Base-by-base conservation (phyloP, 1,284 basidiomycete species). In the Phellopilus nigrolimitatus region DNA sequence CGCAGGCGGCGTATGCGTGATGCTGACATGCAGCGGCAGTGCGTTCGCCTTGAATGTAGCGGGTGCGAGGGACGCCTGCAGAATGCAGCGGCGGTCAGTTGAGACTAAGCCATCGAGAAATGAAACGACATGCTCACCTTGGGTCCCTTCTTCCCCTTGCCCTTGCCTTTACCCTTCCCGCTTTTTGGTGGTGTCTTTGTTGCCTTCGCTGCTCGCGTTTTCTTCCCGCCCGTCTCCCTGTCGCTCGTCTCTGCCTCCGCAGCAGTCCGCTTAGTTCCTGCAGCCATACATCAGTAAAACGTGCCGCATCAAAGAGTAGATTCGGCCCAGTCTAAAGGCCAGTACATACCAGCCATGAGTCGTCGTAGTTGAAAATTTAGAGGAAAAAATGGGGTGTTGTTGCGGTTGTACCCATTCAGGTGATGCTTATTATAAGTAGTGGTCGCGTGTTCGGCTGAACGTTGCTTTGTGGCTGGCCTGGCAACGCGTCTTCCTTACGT, bases 1-100 rank as follows among this genome's bases (percentile, higher is more conserved):
- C 28, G 67, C 64, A 17, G 82, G 82, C 6, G 79, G 76, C 0
- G 82, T 86, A 61, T 84, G 79, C 6, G 84, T 86, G 46, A 90
- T 59, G 59, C 76, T 79, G 49, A 85, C 70, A 58, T 88, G 79
- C 4, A 90, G 65, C 1, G 86, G 84, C 17, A 79, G 65, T 4
- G 87, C 87, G 51, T 75, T 77, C 25, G 74, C 66, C 59, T 78
- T 82, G 71, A 90, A 90, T 12, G 69, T 64, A 1, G 74, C 68
- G 3, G 72, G 67, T 13, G 78, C 66, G 45, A 84, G 62, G 28
- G 69, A 68, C 7, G 72, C 66, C 75, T 80, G 57, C 27, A 37
- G 40, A 15, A 21, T 44, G 28, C 15, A 27, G 34, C 24, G 37
- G 47, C 7, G n/a, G 40, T 25, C 40, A 24, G 30, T 38, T 28